phyloP scores from a whole-genome alignment of 352 stramenopile species.

The Phytophthora aleatoria region DNA sequence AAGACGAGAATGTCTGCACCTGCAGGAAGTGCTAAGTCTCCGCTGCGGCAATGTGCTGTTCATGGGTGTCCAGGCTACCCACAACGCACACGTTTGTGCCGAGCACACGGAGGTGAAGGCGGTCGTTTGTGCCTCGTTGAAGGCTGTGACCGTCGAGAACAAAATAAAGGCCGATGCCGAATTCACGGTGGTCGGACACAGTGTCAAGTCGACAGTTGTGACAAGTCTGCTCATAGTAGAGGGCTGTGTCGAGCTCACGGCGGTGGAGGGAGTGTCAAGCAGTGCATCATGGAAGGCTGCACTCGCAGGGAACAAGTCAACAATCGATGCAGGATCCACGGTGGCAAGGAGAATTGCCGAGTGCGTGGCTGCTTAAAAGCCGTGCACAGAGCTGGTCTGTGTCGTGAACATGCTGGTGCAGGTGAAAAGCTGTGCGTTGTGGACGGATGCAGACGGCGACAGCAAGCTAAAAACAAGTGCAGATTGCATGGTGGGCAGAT shows the following conservation, averaged over 20 bases:
- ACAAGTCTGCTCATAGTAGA: slow-evolving; percentile 55
- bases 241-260: slow-evolving; percentile 60
- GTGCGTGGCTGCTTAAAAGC: slow-evolving; percentile 35
- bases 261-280: slow-evolving; percentile 45
- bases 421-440: slow-evolving; percentile 53
- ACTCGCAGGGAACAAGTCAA: slow-evolving; percentile 23
- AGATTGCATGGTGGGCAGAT: slow-evolving; percentile 58
- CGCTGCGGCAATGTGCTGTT: slow-evolving; percentile 12
- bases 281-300: slow-evolving; percentile 22
- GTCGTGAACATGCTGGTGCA: slow-evolving; percentile 56
- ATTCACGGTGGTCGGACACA: slow-evolving; percentile 17
- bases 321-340: slow-evolving; percentile 67
- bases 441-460: slow-evolving; percentile 54
- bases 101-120: slow-evolving; percentile 20
- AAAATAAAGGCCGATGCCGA: slow-evolving; percentile 17
- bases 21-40: neutral
- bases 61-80: slow-evolving; percentile 13
- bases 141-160: slow-evolving; percentile 22
- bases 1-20: neutral
- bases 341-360: slow-evolving; percentile 52
- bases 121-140: slow-evolving; percentile 17
- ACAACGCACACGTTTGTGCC: slow-evolving; percentile 22
- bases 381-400: slow-evolving; percentile 32
- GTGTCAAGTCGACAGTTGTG: slow-evolving; percentile 46
- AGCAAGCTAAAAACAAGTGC: slow-evolving; percentile 64